Conservation (phyloP, 2,329 filamentous ascomycete species). For the Clonostachys rosea region DNA sequence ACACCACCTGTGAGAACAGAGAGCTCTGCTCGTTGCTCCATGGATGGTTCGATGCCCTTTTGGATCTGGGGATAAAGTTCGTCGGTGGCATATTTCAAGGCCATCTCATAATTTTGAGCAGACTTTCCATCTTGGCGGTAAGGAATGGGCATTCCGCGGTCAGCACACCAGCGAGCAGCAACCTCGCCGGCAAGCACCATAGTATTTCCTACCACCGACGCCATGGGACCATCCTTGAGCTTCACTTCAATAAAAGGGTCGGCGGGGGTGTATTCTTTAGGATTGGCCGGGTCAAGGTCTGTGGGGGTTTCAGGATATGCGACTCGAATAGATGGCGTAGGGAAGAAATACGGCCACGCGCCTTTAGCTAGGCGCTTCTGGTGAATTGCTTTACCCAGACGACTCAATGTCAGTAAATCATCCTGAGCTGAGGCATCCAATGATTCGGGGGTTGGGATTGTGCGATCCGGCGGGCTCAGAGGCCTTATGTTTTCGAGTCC, state of each 20-base stretch:
- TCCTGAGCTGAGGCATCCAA: constrained; percentile 34
- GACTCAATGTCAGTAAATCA: constrained; percentile 41
- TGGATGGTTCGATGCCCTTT: constrained; percentile 23
- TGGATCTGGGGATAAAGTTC: constrained; percentile 25
- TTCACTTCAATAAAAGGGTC: constrained; percentile 45
- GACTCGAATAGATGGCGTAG: constrained; percentile 35
- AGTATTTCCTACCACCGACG: constrained; percentile 26
- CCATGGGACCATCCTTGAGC: constrained; percentile 19
- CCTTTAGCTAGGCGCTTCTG: constrained; percentile 36
- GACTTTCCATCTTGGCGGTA: constrained; percentile 47
- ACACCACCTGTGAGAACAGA: constrained; percentile 36
- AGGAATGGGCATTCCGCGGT: constrained; percentile 53
- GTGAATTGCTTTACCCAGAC: constrained; percentile 41
- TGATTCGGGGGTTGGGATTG: constrained; percentile 35
- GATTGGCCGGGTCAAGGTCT: constrained; percentile 1
- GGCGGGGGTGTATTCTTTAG: constrained; percentile 22
- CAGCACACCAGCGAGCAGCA: constrained; percentile 55
- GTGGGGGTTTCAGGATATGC: constrained; percentile 25
- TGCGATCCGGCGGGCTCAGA: constrained; percentile 21
- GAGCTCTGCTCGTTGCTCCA: constrained; percentile 19
- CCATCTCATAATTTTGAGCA: constrained; percentile 23
- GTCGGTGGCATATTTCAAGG: constrained; percentile 26
- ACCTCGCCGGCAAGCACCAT: constrained; percentile 62
- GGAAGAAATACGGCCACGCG: constrained; percentile 41
- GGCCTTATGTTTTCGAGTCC: neutral